Conservation (phyloP, 2,329 filamentous ascomycete species). For the Venturia nashicola region DNA sequence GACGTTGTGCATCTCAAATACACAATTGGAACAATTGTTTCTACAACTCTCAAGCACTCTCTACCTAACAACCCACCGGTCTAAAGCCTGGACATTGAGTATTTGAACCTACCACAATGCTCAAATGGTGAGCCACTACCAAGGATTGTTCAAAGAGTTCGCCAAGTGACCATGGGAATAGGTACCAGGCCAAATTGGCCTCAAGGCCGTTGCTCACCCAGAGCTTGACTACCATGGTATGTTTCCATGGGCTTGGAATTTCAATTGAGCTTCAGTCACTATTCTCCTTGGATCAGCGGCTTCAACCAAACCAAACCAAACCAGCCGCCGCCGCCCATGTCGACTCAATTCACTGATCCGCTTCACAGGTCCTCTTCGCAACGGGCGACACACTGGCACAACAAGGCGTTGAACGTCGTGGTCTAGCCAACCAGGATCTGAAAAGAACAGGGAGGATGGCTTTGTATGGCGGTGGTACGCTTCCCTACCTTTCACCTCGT, state of each 20-base stretch:
- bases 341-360: background rate
- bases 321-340: too few species aligned
- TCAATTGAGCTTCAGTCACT: slow-evolving; percentile 1
- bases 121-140: background rate
- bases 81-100: background rate
- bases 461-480: slow-evolving; percentile 62
- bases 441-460: slow-evolving; percentile 66
- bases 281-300: background rate
- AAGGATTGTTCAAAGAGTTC: background rate
- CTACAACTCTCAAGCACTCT: background rate
- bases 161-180: background rate
- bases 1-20: background rate
- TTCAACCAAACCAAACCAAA: too few species aligned
- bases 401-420: slow-evolving; percentile 75
- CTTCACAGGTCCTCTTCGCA: slow-evolving; percentile 58
- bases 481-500: slow-evolving; percentile 6
- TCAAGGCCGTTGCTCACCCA: slow-evolving; percentile 73
- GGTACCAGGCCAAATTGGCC: slow-evolving; percentile 9
- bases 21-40: background rate
- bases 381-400: slow-evolving; percentile 86
- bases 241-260: slow-evolving; percentile 2
- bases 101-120: background rate
- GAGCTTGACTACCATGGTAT: slow-evolving; percentile 72
- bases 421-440: slow-evolving; percentile 59
- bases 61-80: too few species aligned